Base-by-base conservation (phyloP, 1,284 basidiomycete genomes). In the Coniophora puteana region DNA sequence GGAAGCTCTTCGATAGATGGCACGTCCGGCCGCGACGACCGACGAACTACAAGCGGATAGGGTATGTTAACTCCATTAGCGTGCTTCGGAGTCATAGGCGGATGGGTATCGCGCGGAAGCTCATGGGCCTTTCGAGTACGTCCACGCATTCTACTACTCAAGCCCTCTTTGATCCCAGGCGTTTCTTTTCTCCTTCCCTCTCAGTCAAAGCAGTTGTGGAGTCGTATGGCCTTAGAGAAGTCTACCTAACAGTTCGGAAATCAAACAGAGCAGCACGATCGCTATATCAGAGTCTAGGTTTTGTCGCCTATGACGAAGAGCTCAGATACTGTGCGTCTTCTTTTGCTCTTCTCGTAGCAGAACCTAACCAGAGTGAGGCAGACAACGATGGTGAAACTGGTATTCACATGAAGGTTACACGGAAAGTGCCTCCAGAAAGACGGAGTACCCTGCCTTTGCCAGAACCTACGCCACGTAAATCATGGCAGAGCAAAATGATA, bases 1-100 rank as follows among this genome's bases (percentile, higher is more conserved):
- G 14, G 29, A n/a, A 16, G 29, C 7, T 14, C n/a, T 31, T 31
- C n/a, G 14, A 31, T n/a, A 31, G 29, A 31, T 8, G 29, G 29
- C 6, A 18, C n/a, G n/a, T n/a, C n/a, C n/a, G 29, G n/a, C 29
- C n/a, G 29, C 8, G 20, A 18, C 7, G 20, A 67, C 57, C 0
- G 67, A 72, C 34, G 72, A 78, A 22, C 67, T 75, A 0, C 82
- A 89, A n/a, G 20, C 44, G 27, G 12, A 34, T 62, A 46, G 92
- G 92, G 1, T 89, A 95, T 58, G 86, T 96, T 55, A 94, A 91
- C 28, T 94, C 92, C 1, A 90, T 96, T 51, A 92, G 89, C 1
- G 90, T 96, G 4, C 68, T 94, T 26, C 71, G 91, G 46, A 83
- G 87, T 12, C 92, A 95, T 58, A 72, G 92, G 40, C 74, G 92